phyloP scores from a whole-genome alignment of 2,329 filamentous ascomycete species.

The Dactylonectria macrodidyma region DNA sequence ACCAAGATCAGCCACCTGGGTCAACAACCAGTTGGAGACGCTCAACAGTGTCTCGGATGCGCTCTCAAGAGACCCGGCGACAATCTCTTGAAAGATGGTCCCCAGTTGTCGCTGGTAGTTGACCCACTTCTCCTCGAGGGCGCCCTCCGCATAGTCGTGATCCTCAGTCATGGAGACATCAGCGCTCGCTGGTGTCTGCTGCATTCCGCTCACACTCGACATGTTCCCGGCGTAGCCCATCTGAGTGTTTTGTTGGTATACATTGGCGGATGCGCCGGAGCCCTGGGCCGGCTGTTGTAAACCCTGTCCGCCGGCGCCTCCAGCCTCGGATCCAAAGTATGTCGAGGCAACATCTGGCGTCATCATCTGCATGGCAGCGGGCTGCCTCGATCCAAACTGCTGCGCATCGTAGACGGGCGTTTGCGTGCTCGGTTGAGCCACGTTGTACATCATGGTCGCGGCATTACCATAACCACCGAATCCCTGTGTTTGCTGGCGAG shows the following conservation, averaged over 20 bases:
- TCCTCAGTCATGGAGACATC: constrained; percentile 68
- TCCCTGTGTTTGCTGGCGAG: constrained; percentile 68
- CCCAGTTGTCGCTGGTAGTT: constrained; percentile 74
- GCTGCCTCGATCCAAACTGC: constrained; percentile 82
- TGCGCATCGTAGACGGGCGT: constrained; percentile 81
- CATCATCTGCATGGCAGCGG: constrained; percentile 83
- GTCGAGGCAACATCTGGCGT: constrained; percentile 68
- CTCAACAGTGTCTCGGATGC: constrained; percentile 68
- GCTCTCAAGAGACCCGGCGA: constrained; percentile 63
- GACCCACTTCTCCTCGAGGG: constrained; percentile 78
- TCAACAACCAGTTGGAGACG: constrained; percentile 70
- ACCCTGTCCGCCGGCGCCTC: constrained; percentile 67
- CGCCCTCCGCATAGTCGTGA: constrained; percentile 69
- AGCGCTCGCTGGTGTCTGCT: constrained; percentile 53
- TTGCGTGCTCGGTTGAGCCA: constrained; percentile 74
- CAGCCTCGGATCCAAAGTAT: constrained; percentile 72
- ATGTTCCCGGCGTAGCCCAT: constrained; percentile 66
- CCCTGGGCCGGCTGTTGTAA: constrained; percentile 66
- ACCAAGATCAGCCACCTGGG: constrained; percentile 70
- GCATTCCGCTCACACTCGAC: constrained; percentile 62
- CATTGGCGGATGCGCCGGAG: constrained; percentile 65
- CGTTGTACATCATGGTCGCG: constrained; percentile 84
- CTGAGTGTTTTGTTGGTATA: constrained; percentile 77
- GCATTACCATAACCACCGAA: constrained; percentile 72
- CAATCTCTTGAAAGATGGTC: constrained; percentile 80